Evolutionary conservation across 106 monocot species (phyloP), one percentile per base, ranked within the genome.

Genomic region (Apostasia ramifera): DNA sequence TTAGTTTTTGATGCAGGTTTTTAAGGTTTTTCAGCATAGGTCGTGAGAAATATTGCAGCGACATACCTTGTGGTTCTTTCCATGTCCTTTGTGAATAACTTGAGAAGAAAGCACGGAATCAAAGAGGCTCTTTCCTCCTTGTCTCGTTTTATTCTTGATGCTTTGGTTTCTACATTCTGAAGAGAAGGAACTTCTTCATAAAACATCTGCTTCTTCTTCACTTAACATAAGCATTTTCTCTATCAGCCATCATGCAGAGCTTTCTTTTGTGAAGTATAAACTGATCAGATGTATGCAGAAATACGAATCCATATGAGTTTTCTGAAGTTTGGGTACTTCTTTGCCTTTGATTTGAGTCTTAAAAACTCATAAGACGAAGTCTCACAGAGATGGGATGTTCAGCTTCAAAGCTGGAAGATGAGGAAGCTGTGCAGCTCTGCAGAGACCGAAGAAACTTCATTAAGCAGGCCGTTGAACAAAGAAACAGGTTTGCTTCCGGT

Each of bases 311-410:
- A 40, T 65, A 81, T 57, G 71, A 65, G 42, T 46, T 53, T 53
- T 4, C 39, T 50, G 40, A 45, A 69, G 55, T 1, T 39, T 65
- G 39, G 43, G 55, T 37, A 44, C 46, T 57, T 58, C 7, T 43
- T 73, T 54, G 10, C n/a, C 55, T 72, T 69, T 40, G 68, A 67
- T 59, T 80, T 66, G 40, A 74, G 74, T 46, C 67, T 77, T 46
- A 80, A 44, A 50, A 71, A 71, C 42, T 82, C 66, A 9, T 76
- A 73, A 71, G 65, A 44, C 42, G 54, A 7, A 12, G 14, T 12
- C 11, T 5, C 5, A 47, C 48, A 69, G 70, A 71, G 57, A 98
- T 98, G 98, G 98, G 97, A 77, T 97, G 97, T 78, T 86, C 97
- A 40, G 76, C 97, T 49, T 97, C 97, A 2, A 97, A 81, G 65